These are phyloP conservation scores for Microglena sp. DNA, from an alignment of 139 green algal species.

Conservation along the genomic window DNA sequence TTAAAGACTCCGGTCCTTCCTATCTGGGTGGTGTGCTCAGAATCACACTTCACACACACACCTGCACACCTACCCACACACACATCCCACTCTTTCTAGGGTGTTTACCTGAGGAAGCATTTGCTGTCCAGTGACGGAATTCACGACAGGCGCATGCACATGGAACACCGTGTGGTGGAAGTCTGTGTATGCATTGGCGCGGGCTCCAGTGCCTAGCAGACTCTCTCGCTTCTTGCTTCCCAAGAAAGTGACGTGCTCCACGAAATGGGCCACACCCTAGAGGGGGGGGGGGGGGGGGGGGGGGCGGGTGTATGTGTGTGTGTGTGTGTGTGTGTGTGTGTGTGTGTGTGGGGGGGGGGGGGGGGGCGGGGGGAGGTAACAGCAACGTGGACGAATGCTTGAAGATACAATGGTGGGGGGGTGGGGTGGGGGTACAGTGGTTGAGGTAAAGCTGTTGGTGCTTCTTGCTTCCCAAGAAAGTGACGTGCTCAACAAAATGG, in stretches of 20 bases:
- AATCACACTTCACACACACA: too few species aligned
- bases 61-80: too few species aligned
- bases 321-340: constrained; percentile 1
- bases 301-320: neutral
- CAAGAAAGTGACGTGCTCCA: constrained; percentile 99
- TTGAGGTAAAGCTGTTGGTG: too few species aligned
- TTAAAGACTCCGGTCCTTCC: too few species aligned
- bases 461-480: constrained; percentile 69
- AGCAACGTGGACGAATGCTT: too few species aligned
- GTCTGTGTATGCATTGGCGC: constrained; percentile 98
- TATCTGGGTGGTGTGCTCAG: too few species aligned
- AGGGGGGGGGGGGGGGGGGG: neutral
- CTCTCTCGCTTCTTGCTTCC: constrained; percentile 80
- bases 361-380: too few species aligned
- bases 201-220: constrained; percentile 72
- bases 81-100: too few species aligned
- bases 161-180: constrained; percentile 99
- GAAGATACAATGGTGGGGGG: too few species aligned
- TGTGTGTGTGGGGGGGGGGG: neutral
- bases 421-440: too few species aligned
- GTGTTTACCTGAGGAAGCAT: constrained; percentile 76
- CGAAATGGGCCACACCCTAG: constrained; percentile 92
- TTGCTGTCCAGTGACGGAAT: constrained; percentile 50
- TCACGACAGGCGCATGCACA: constrained; percentile 79
- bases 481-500: neutral